These are phyloP conservation scores for Tylopilus subfusipes DNA, from an alignment of 768 basidiomycete genomes.

Conservation along the genomic window DNA sequence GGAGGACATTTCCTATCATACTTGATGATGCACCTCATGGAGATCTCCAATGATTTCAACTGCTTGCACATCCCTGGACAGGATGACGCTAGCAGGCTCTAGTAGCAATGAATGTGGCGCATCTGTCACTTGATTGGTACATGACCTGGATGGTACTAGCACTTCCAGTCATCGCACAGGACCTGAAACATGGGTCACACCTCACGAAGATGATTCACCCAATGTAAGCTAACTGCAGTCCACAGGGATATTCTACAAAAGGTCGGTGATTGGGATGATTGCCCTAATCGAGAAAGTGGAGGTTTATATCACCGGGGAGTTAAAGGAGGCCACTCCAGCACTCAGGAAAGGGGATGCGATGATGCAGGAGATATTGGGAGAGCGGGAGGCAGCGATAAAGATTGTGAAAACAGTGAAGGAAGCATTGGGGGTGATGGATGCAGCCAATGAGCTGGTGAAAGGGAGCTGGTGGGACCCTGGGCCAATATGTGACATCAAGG, in stretches of 20 bases:
- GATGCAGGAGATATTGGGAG: not conserved
- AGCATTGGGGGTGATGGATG: not conserved
- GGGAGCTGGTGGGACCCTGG: not conserved
- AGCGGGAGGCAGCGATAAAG: not conserved
- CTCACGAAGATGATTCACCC: not conserved
- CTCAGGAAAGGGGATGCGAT: not conserved
- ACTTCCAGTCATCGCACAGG: not conserved
- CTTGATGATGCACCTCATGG: not conserved
- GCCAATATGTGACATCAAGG: not conserved
- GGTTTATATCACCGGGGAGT: not conserved
- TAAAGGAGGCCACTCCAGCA: not conserved
- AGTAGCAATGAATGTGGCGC: not conserved
- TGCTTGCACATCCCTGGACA: not conserved
- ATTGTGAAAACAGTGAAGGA: not conserved
- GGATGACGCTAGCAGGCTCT: not conserved
- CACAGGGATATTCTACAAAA: not conserved
- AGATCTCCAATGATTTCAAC: not conserved
- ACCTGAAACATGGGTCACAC: not conserved
- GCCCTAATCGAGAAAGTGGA: not conserved
- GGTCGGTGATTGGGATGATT: not conserved
- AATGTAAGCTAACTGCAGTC: too few relatives aligned
- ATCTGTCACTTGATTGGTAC: not conserved
- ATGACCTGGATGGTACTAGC: slow-evolving; percentile 1
- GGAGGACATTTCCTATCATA: slow-evolving; percentile 1
- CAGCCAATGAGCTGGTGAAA: not conserved